Evolutionary conservation across 106 monocot genomes (phyloP).

Genomic region (Apostasia shenzhenica): DNA sequence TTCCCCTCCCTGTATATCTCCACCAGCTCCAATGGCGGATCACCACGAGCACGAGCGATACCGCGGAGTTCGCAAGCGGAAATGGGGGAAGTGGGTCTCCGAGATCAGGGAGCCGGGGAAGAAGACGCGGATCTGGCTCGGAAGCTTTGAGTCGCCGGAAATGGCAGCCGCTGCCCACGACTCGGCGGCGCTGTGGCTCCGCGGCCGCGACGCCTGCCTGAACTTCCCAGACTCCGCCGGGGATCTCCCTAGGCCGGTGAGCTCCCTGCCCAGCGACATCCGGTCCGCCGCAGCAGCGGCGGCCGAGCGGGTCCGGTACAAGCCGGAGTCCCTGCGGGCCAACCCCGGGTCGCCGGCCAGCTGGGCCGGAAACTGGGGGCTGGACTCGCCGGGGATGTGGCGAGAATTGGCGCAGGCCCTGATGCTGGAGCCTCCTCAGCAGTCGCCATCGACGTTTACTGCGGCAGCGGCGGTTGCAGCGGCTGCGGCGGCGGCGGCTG

Average conservation of each 20-base stretch:
- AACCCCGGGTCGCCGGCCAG: not conserved
- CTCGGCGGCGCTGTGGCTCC: constrained; percentile 56
- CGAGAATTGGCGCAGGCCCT: constrained; percentile 68
- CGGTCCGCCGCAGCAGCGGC: constrained; percentile 61
- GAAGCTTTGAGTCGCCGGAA: constrained; percentile 73
- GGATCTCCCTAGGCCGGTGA: constrained; percentile 38
- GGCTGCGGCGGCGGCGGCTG: not conserved
- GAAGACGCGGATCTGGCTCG: constrained; percentile 85
- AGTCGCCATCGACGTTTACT: too few relatives aligned
- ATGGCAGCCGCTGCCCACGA: constrained; percentile 85
- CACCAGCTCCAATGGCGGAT: too few relatives aligned
- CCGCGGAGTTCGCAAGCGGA: constrained; percentile 62
- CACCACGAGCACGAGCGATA: constrained; percentile 10
- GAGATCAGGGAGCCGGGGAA: constrained; percentile 89
- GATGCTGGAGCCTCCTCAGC: constrained; percentile 45
- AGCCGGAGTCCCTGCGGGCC: not conserved
- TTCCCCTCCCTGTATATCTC: too few relatives aligned
- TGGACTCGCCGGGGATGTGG: constrained; percentile 75
- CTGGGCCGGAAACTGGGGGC: constrained; percentile 11
- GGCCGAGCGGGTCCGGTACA: constrained; percentile 26
- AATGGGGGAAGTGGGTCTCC: constrained; percentile 88
- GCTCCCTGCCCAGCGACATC: constrained; percentile 47
- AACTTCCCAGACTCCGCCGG: constrained; percentile 62
- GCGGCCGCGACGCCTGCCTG: constrained; percentile 51
- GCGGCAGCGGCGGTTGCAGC: not conserved